Base-by-base conservation (phyloP, 75 land plant species). In the Picea glauca region DNA sequence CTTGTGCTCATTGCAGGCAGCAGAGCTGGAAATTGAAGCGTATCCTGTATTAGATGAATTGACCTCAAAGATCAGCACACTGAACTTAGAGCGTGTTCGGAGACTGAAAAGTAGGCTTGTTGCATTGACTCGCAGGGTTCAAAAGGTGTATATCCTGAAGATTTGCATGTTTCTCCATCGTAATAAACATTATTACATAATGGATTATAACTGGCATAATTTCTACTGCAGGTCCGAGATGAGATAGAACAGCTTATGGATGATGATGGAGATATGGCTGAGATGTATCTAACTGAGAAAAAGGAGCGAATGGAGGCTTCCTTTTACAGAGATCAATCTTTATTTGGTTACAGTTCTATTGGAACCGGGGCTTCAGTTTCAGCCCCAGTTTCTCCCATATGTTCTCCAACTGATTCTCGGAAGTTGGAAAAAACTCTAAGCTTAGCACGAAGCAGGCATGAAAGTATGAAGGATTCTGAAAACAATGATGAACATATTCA, bases 221-320 rank as follows among this genome's bases (percentile, higher is more conserved):
- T 70, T 70, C 11, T n/a, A 46, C 79, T 78, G 64, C 83, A 96
- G 98, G 93, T 96, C 43, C 83, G 88, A 54, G 99, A 94, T 89
- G 99, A 96, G 83, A 94, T 96, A 46, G 99, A 96, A 60, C 98
- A 96, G 50, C 87, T 94, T 9, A 96, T 94, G 98, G 99, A 96
- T 83, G 99, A 96, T 87, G 99, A 96, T 79, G 94, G 98, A 17
- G 99, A 96, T 73, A 96, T 96, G 99, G 98, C 98, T 32, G 99
- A 94, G 84, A 90, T 96, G 93, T 96, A 96, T 76, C 86, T 96
- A n/a, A 94, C 99, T 20, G 90, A 90, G 77, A 96, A 80, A 84
- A 92, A 91, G 62, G 83, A 84, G 73, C 81, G 84, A 56, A 84
- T 85, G 90, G 92, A 88, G 66, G 78, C 80, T 26, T 78, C 80